Evolutionary conservation across 805 yeast genomes (phyloP).

Genomic region (Saccharomycopsis sp.): DNA sequence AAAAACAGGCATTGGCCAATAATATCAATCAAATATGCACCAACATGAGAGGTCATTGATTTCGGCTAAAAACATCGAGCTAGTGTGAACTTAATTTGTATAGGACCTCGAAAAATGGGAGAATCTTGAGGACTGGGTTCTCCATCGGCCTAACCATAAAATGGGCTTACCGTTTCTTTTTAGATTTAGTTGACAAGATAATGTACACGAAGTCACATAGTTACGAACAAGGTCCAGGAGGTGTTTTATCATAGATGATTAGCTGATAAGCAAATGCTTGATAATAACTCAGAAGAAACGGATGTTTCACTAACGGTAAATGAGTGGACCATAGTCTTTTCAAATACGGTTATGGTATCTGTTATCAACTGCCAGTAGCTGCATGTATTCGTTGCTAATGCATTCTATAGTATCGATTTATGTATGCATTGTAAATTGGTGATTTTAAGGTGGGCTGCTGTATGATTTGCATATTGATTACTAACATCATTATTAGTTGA

Average conservation of each 20-base stretch:
- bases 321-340: too few species aligned
- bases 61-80: slow-evolving; percentile 1
- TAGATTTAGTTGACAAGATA: not conserved
- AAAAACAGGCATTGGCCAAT: not conserved
- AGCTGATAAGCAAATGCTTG: not conserved
- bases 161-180: not conserved
- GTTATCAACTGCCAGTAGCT: not conserved
- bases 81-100: not conserved
- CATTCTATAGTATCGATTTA: not conserved
- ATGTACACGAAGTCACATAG: not conserved
- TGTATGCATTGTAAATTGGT: not conserved
- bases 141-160: not conserved
- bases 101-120: not conserved
- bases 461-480: not conserved
- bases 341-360: not conserved
- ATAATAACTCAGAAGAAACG: too few species aligned
- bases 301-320: slow-evolving; percentile 87
- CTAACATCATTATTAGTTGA: not conserved
- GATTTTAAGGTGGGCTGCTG: not conserved
- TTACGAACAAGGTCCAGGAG: not conserved
- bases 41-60: not conserved
- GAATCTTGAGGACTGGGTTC: not conserved
- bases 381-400: not conserved
- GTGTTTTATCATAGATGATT: not conserved
- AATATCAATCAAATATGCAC: not conserved